A percentile compares a stretch with the other conserved stretches of the same genome.
These are phyloP conservation scores for Fusarium scirpi DNA, from an alignment of 2,329 filamentous ascomycete genomes.

Conservation along the genomic window DNA sequence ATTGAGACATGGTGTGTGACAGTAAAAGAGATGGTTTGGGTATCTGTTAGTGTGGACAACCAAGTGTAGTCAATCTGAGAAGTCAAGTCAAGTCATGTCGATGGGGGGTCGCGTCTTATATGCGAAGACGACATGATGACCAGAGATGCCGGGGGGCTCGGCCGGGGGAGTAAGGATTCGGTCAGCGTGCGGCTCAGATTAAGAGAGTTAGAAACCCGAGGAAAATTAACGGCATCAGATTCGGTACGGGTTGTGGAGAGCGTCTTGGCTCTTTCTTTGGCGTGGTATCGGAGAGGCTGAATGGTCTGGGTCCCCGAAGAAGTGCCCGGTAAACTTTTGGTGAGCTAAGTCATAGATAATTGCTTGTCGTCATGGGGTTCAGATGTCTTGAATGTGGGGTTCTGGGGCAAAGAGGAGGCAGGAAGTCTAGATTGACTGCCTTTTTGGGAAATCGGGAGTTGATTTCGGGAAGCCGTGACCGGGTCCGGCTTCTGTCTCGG, in stretches of 20 bases:
- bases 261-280: slow-evolving; percentile 20
- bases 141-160: slow-evolving; percentile 27
- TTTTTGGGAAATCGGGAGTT: slow-evolving; percentile 48
- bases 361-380: slow-evolving; percentile 37
- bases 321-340: slow-evolving; percentile 14
- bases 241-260: slow-evolving; percentile 37
- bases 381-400: slow-evolving; percentile 41
- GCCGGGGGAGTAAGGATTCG: slow-evolving; percentile 7
- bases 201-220: slow-evolving; percentile 20
- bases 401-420: slow-evolving; percentile 45
- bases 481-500: slow-evolving; percentile 47
- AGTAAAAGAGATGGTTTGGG: slow-evolving; percentile 9
- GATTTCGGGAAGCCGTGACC: slow-evolving; percentile 45
- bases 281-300: not conserved
- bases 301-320: slow-evolving; percentile 10
- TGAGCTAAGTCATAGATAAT: slow-evolving; percentile 3
- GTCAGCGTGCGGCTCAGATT: slow-evolving; percentile 23
- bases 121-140: slow-evolving; percentile 25
- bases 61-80: slow-evolving; percentile 17
- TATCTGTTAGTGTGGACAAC: slow-evolving; percentile 13
- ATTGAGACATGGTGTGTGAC: slow-evolving; percentile 32
- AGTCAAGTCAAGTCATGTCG: not conserved
- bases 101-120: slow-evolving; percentile 36
- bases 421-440: slow-evolving; percentile 33
- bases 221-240: slow-evolving; percentile 37